Evolutionary conservation across 331 rosid species (phyloP).

Genomic region (Quercus phellos): DNA sequence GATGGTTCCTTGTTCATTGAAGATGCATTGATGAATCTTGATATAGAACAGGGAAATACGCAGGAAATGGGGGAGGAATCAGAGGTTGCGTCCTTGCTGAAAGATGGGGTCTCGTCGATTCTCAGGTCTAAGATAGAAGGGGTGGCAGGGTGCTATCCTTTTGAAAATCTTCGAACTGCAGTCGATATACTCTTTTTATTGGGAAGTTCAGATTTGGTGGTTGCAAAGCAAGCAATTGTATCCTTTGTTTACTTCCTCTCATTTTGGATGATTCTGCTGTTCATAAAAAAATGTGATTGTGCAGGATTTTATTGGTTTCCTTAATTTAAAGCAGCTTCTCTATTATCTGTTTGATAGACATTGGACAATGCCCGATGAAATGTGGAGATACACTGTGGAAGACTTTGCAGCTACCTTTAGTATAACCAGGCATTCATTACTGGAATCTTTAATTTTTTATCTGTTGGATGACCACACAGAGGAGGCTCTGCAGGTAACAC

Average conservation of each 20-base stretch:
- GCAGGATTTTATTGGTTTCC: slow-evolving; percentile 25
- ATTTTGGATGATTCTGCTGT: slow-evolving; percentile 1
- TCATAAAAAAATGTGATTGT: slow-evolving; percentile 8
- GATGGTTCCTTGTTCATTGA: slow-evolving; percentile 84
- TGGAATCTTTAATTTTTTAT: slow-evolving; percentile 76
- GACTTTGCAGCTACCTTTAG: slow-evolving; percentile 83
- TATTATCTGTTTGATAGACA: slow-evolving; percentile 91
- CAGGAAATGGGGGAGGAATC: slow-evolving; percentile 47
- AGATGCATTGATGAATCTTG: slow-evolving; percentile 82
- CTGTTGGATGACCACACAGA: slow-evolving; percentile 84
- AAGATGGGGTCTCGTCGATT: slow-evolving; percentile 41
- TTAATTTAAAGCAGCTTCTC: slow-evolving; percentile 64
- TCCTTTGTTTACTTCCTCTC: slow-evolving; percentile 44
- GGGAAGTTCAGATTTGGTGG: slow-evolving; percentile 79
- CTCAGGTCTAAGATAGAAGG: slow-evolving; percentile 56
- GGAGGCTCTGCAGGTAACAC: slow-evolving; percentile 75
- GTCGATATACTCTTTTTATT: slow-evolving; percentile 76
- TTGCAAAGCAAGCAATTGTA: slow-evolving; percentile 98
- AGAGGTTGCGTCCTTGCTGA: slow-evolving; percentile 57
- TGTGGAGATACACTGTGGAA: slow-evolving; percentile 72
- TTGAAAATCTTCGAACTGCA: slow-evolving; percentile 72
- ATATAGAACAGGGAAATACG: slow-evolving; percentile 46
- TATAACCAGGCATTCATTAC: slow-evolving; percentile 64
- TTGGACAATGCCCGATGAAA: slow-evolving; percentile 80
- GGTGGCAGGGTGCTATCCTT: slow-evolving; percentile 68